Evolutionary conservation across 2,329 filamentous ascomycete species (phyloP).

Genomic region (Basipetospora chlamydospora): DNA sequence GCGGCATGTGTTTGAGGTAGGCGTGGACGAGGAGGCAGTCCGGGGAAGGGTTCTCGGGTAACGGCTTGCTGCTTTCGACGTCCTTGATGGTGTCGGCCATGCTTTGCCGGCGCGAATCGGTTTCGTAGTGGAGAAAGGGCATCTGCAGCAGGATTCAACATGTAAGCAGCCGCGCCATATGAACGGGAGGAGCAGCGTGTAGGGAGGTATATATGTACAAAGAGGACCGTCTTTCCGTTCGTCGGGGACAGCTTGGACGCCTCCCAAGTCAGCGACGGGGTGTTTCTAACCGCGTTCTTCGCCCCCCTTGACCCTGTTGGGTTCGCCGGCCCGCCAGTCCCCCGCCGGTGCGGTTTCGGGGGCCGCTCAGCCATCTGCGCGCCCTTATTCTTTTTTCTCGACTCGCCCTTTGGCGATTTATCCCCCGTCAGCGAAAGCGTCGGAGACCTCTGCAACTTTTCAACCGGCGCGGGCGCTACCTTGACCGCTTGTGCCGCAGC

Average conservation of each 20-base stretch:
- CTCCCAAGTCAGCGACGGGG: not conserved
- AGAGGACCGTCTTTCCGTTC: constrained; percentile 16
- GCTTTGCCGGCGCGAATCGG: constrained; percentile 16
- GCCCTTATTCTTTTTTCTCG: constrained; percentile 4
- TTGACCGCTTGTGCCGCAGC: no score
- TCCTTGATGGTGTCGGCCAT: constrained; percentile 14
- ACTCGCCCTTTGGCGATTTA: not conserved
- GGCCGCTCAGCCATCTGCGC: constrained; percentile 4
- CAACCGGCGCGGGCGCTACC: no score
- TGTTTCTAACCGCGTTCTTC: constrained; percentile 1
- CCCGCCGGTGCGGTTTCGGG: constrained; percentile 4
- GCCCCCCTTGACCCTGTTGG: not conserved
- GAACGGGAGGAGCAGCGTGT: no score
- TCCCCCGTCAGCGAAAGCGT: not conserved
- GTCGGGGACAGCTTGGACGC: constrained; percentile 5
- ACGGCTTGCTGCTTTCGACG: not conserved
- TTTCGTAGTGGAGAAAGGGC: constrained; percentile 28
- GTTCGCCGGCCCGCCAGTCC: constrained; percentile 1
- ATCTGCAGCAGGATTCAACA: no score
- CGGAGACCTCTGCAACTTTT: no score
- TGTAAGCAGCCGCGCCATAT: no score
- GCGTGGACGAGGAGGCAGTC: constrained; percentile 5
- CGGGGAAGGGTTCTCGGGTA: not conserved
- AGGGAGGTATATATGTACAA: constrained; percentile 11
- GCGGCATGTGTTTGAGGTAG: constrained; percentile 19